These are phyloP conservation scores for Oxyria digyna DNA, from an alignment of 148 eudicot species.

Conservation along the genomic window DNA sequence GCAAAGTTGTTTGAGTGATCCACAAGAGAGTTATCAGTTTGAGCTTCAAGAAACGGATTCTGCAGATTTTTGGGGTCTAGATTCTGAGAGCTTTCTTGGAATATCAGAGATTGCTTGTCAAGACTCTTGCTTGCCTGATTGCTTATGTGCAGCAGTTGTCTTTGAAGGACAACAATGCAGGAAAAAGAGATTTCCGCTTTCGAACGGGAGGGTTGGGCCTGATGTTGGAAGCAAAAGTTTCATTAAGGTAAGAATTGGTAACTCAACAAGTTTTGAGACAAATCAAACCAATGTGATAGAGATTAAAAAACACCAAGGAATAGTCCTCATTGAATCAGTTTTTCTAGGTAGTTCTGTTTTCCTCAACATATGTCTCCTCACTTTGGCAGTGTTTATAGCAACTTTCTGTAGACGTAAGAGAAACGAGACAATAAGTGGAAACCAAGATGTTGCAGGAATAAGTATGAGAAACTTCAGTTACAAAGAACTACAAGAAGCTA, in stretches of 20 bases:
- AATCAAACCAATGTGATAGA: not conserved
- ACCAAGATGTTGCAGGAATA: not conserved
- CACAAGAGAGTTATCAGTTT: slow-evolving; percentile 6
- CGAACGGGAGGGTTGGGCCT: slow-evolving; percentile 12
- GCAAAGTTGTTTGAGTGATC: slow-evolving; percentile 11
- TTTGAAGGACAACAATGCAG: slow-evolving; percentile 7
- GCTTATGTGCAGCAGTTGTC: slow-evolving; percentile 35
- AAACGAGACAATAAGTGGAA: not conserved
- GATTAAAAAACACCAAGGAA: not conserved
- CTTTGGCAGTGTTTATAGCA: slow-evolving; percentile 10
- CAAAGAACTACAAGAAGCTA: slow-evolving; percentile 18
- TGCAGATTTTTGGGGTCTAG: slow-evolving; percentile 21
- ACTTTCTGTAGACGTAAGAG: slow-evolving; percentile 4
- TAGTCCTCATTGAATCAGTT: not conserved
- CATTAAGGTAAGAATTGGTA: slow-evolving; percentile 11
- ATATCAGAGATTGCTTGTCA: slow-evolving; percentile 14
- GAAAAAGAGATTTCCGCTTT: slow-evolving; percentile 24
- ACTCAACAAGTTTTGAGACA: not conserved
- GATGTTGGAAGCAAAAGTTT: slow-evolving; percentile 3
- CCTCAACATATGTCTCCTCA: slow-evolving; percentile 14
- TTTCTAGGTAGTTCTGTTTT: slow-evolving; percentile 18
- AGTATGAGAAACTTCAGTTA: slow-evolving; percentile 19
- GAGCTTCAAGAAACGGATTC: slow-evolving; percentile 7
- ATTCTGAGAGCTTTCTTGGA: slow-evolving; percentile 14
- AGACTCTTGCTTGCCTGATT: slow-evolving; percentile 29